A percentile compares a stretch with the other conserved stretches of the same genome.
Evolutionary conservation across 768 basidiomycete genomes (phyloP).

Genomic region (Russula virescens): DNA sequence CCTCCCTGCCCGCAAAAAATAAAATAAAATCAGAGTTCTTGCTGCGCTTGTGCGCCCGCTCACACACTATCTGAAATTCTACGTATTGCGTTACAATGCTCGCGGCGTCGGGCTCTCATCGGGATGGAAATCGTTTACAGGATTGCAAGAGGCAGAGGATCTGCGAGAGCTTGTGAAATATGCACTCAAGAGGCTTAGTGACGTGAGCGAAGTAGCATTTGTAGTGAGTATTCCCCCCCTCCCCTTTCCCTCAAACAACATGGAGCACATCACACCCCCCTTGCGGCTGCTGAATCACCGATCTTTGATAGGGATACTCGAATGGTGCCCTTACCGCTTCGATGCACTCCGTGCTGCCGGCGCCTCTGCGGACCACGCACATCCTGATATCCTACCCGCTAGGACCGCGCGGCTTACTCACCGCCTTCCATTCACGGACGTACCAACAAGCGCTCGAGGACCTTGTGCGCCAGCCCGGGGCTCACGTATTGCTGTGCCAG

Average conservation of each 20-base stretch:
- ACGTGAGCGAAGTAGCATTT: constrained; percentile 49
- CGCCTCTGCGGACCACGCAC: constrained; percentile 52
- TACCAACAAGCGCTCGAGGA: constrained; percentile 49
- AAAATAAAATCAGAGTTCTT: constrained; percentile 40
- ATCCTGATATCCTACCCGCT: constrained; percentile 75
- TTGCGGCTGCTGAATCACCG: no score
- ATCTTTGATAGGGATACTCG: constrained; percentile 65
- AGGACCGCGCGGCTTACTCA: constrained; percentile 59
- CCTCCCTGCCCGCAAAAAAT: not conserved
- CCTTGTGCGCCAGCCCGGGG: constrained; percentile 41
- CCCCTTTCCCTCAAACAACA: not conserved
- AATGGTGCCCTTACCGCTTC: constrained; percentile 72
- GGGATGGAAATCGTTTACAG: constrained; percentile 70
- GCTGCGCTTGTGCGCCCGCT: constrained; percentile 38
- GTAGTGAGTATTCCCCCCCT: constrained; percentile 41
- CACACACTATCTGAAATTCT: constrained; percentile 40
- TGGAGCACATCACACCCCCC: no score
- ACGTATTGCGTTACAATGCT: constrained; percentile 69
- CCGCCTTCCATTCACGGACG: constrained; percentile 53
- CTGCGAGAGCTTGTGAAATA: constrained; percentile 56
- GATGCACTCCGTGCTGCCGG: constrained; percentile 49
- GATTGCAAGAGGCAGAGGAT: constrained; percentile 63
- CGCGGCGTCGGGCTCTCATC: constrained; percentile 71
- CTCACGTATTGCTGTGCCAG: constrained; percentile 56
- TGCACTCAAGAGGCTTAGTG: constrained; percentile 39